A percentile compares a stretch with the other conserved stretches of the same genome.
phyloP scores from a whole-genome alignment of 75 land plant genomes.

The Gnetum montanum region DNA sequence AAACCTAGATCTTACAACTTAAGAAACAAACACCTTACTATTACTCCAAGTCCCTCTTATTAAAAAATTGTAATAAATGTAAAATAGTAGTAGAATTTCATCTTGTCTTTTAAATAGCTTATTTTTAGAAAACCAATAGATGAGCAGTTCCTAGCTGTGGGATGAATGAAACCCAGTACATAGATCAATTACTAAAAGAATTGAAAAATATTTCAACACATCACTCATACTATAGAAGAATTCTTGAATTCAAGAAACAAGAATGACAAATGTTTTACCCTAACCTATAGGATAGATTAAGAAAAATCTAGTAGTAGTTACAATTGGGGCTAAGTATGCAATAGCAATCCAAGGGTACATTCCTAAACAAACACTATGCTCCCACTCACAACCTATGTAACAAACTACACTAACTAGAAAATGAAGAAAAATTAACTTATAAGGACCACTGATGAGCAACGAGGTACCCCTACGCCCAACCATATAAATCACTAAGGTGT shows the following conservation, averaged over 20 bases:
- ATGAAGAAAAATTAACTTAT: slow-evolving; percentile 1
- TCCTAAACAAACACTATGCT: slow-evolving; percentile 4
- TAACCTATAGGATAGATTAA: slow-evolving; percentile 10
- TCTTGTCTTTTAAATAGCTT: too few relatives aligned
- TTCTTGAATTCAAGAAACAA: not conserved
- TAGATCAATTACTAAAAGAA: not conserved
- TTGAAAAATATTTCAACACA: not conserved
- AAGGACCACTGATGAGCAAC: slow-evolving; percentile 7
- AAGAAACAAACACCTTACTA: too few relatives aligned
- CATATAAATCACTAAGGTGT: too few relatives aligned
- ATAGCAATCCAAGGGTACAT: slow-evolving; percentile 9
- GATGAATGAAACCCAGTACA: too few relatives aligned
- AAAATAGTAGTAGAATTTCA: too few relatives aligned
- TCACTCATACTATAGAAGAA: not conserved
- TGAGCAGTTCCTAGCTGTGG: too few relatives aligned
- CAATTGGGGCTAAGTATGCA: slow-evolving; percentile 13
- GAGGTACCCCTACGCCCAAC: too few relatives aligned
- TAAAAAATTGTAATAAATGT: too few relatives aligned
- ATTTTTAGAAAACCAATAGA: too few relatives aligned
- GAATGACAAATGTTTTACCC: not conserved
- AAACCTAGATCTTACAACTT: too few relatives aligned
- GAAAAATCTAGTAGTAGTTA: slow-evolving; percentile 6
- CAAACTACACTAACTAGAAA: slow-evolving; percentile 9
- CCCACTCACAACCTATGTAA: slow-evolving; percentile 12
- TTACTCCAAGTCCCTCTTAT: too few relatives aligned